These are phyloP conservation scores for Stromatinia cepivora DNA, from an alignment of 2,329 filamentous ascomycete genomes.

Conservation along the genomic window DNA sequence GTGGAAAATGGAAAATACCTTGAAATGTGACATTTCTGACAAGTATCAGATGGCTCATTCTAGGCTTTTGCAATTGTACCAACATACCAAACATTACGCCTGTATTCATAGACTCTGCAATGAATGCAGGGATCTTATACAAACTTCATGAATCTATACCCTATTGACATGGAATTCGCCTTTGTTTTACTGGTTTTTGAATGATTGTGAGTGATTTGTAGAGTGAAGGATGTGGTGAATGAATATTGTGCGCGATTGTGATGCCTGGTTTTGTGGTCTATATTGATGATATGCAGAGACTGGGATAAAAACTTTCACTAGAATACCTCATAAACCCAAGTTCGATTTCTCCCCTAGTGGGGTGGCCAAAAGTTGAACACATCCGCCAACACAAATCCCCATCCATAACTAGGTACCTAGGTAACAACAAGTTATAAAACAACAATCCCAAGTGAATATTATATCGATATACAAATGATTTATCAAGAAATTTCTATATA, in stretches of 20 bases:
- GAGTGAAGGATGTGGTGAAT: not conserved
- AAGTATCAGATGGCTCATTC: constrained; percentile 11
- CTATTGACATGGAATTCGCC: not conserved
- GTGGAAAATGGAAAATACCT: constrained; percentile 9
- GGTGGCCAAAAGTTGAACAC: too few relatives aligned
- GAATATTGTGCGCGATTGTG: not conserved
- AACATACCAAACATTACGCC: constrained; percentile 20
- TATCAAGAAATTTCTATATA: too few relatives aligned
- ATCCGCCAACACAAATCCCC: too few relatives aligned
- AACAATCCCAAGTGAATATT: too few relatives aligned
- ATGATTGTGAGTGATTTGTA: not conserved
- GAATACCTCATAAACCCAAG: too few relatives aligned
- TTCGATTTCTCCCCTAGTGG: not conserved
- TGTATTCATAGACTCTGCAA: constrained; percentile 19
- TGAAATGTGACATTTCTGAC: constrained; percentile 12
- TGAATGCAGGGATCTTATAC: constrained; percentile 12
- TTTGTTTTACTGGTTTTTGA: not conserved
- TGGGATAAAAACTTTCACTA: too few relatives aligned
- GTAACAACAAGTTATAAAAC: too few relatives aligned
- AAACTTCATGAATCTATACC: constrained; percentile 19
- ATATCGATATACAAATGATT: too few relatives aligned
- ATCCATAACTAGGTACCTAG: too few relatives aligned
- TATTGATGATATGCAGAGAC: too few relatives aligned
- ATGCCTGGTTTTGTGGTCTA: too few relatives aligned
- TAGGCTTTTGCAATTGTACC: constrained; percentile 18